Evolutionary conservation across 495 filamentous ascomycete species (phyloP), one percentile per base, ranked within the genome.

Genomic region (Daldinia bambusicola): DNA sequence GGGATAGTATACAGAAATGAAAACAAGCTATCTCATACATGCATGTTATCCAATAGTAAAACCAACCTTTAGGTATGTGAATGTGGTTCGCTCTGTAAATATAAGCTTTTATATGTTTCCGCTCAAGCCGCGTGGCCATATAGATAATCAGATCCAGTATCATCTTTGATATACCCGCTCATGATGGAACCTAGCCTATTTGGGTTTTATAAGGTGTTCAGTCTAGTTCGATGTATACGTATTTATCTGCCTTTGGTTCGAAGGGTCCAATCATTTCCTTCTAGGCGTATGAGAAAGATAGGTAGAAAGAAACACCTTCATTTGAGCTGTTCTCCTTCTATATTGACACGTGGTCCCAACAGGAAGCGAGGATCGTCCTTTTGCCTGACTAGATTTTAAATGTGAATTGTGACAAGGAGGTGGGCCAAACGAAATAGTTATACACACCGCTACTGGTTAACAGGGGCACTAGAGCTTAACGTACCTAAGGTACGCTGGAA

Each of bases 291-390:
- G 10, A 9, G 0, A 48, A 48, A 22, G 10, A 5, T 9, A 48
- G 4, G 20, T 9, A 48, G 4, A 22, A 22, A 9, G 4, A 12
- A 12, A 12, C 4, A 20, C 9, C 6, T 22, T 48, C 3, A 48
- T 7, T 18, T 48, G 43, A 22, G 43, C 7, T 48, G 18, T 48
- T 20, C 0, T 20, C 8, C 43, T 48, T 22, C 12, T 48, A 48
- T 48, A 48, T 16, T 12, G 43, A 22, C 43, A 48, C 43, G 43
- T 48, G 43, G 43, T 48, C 16, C 43, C 43, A 48, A 48, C 43
- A 48, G 43, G 9, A 22, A 5, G 18, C 8, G 18, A 13, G 43
- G 43, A 48, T 48, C 18, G 7, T 18, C 43, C 16, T 12, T 22
- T 7, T 16, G 6, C 14, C 14, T 43, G n/a, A n/a, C 40, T 43